Conservation (phyloP, 768 basidiomycete genomes). For the Leucosporidium yakuticum region DNA sequence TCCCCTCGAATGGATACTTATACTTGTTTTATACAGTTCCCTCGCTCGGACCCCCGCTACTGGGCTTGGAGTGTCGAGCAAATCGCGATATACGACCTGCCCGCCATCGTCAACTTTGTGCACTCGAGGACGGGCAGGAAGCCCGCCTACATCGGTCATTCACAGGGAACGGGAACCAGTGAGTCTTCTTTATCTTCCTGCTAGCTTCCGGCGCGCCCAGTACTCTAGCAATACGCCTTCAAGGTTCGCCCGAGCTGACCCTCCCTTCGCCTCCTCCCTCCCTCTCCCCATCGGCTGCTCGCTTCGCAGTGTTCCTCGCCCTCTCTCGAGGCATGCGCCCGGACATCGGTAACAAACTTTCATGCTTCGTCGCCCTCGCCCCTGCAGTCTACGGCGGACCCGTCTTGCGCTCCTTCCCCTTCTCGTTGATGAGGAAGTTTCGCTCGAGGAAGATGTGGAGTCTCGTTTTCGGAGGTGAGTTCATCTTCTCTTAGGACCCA, state of each 20-base stretch:
- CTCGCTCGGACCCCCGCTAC: slow-evolving; percentile 22
- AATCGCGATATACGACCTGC: slow-evolving; percentile 49
- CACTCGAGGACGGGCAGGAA: slow-evolving; percentile 43
- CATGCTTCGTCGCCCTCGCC: slow-evolving; percentile 48
- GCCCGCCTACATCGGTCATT: slow-evolving; percentile 50
- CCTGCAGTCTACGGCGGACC: slow-evolving; percentile 51
- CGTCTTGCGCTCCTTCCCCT: slow-evolving; percentile 48
- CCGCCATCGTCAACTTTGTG: slow-evolving; percentile 48
- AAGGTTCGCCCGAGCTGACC: too few species aligned
- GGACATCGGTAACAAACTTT: slow-evolving; percentile 47
- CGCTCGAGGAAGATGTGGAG: slow-evolving; percentile 46
- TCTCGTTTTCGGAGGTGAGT: slow-evolving; percentile 44
- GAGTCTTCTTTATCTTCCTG: background rate
- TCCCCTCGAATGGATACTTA: background rate
- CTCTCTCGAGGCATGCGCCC: slow-evolving; percentile 49
- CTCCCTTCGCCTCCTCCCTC: too few species aligned
- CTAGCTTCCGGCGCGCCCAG: too few species aligned
- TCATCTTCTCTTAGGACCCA: background rate
- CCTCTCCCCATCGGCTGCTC: slow-evolving; percentile 26
- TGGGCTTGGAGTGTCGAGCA: slow-evolving; percentile 42
- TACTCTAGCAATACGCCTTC: too few species aligned
- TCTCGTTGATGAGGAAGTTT: slow-evolving; percentile 46
- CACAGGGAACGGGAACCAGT: slow-evolving; percentile 43
- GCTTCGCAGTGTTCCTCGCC: slow-evolving; percentile 47
- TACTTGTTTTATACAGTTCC: background rate